These are phyloP conservation scores for Theileria orientalis DNA, from an alignment of 169 alveolate genomes.

Conservation along the genomic window DNA sequence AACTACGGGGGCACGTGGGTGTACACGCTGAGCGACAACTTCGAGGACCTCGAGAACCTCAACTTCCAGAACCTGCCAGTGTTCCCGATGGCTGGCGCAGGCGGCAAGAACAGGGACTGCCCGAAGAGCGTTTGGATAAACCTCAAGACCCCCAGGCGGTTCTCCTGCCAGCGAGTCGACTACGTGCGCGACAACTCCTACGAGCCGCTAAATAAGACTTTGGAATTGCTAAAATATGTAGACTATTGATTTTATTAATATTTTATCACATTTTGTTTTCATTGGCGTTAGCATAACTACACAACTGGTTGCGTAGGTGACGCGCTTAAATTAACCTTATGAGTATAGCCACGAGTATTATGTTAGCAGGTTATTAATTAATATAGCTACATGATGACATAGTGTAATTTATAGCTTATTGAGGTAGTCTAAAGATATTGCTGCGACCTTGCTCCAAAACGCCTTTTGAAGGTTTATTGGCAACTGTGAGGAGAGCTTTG, in stretches of 20 bases:
- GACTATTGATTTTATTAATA: slow-evolving; percentile 6
- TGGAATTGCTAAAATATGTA: slow-evolving; percentile 11
- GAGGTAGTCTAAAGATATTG: slow-evolving; percentile 12
- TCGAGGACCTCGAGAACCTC: slow-evolving; percentile 35
- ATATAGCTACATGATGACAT: too few relatives aligned
- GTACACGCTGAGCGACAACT: slow-evolving; percentile 21
- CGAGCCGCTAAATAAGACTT: slow-evolving; percentile 3
- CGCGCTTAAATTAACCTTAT: too few relatives aligned
- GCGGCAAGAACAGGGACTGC: not conserved
- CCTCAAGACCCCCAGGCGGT: slow-evolving; percentile 30
- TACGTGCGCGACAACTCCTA: slow-evolving; percentile 2
- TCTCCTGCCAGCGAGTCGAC: not conserved
- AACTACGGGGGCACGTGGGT: slow-evolving; percentile 13
- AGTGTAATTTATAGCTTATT: not conserved
- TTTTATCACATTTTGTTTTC: not conserved
- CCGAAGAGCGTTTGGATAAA: slow-evolving; percentile 18
- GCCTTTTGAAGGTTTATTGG: slow-evolving; percentile 21
- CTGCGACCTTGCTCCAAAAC: slow-evolving; percentile 31
- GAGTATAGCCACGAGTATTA: too few relatives aligned
- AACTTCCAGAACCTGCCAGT: not conserved
- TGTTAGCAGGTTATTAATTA: too few relatives aligned
- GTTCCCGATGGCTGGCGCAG: slow-evolving; percentile 2
- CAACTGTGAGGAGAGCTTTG: slow-evolving; percentile 20
- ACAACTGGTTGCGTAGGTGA: too few relatives aligned
- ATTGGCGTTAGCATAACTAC: too few relatives aligned